phyloP scores from a whole-genome alignment of 2,329 filamentous ascomycete genomes.

The Arachnomyces sp. region DNA sequence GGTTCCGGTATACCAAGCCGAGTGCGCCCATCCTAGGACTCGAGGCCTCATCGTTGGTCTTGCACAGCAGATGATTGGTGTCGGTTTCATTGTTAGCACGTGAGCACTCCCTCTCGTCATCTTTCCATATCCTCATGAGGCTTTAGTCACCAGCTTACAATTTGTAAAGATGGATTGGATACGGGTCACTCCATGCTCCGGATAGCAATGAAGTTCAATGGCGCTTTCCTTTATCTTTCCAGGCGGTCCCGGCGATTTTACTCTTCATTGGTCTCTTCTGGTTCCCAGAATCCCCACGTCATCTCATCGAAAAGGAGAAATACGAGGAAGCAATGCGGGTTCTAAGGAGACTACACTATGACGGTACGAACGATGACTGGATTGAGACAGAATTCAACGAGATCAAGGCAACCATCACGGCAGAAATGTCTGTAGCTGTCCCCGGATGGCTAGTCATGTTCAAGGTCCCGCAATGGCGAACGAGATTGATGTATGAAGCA shows the following conservation, averaged over 20 bases:
- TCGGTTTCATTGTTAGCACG: constrained; percentile 40
- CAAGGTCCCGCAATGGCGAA: constrained; percentile 45
- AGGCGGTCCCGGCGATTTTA: constrained; percentile 38
- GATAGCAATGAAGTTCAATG: constrained; percentile 28
- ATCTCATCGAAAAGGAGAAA: constrained; percentile 38
- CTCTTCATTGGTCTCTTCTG: constrained; percentile 37
- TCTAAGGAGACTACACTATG: constrained; percentile 48
- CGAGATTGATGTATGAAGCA: constrained; percentile 42
- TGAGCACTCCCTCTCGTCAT: constrained; percentile 12
- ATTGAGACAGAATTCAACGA: constrained; percentile 53
- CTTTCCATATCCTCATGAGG: too few relatives aligned
- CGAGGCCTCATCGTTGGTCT: constrained; percentile 44
- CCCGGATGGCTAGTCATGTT: constrained; percentile 33
- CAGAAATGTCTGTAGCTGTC: constrained; percentile 49
- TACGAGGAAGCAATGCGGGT: constrained; percentile 43
- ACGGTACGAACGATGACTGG: constrained; percentile 50
- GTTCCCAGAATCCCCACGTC: constrained; percentile 18
- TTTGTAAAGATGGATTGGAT: constrained; percentile 9
- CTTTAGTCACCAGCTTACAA: too few relatives aligned
- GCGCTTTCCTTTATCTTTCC: constrained; percentile 41
- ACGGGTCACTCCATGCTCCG: constrained; percentile 8
- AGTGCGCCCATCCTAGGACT: constrained; percentile 52
- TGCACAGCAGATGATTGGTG: constrained; percentile 39
- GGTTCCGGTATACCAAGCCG: constrained; percentile 58
- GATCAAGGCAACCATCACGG: constrained; percentile 56